Conservation (phyloP, 73 alveolate genomes). For the Blepharisma japonicum region DNA sequence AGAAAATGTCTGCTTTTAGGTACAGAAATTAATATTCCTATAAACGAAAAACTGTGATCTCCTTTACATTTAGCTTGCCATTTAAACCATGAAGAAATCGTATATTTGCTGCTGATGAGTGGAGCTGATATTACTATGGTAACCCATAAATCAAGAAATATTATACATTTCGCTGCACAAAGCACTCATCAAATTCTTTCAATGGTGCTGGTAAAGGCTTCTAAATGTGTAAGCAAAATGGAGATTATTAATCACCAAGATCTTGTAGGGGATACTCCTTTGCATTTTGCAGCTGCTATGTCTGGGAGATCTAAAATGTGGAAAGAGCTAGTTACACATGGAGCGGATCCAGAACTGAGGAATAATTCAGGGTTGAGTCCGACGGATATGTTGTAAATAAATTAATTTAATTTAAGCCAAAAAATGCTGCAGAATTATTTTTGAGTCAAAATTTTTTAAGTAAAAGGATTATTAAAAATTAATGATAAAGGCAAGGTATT, state of each 20-base stretch:
- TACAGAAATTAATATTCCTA: not conserved
- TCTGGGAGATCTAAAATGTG: not conserved
- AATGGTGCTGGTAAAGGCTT: not conserved
- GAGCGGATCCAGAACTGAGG: slow-evolving; percentile 22
- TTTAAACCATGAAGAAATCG: slow-evolving; percentile 1
- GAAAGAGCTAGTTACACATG: slow-evolving; percentile 17
- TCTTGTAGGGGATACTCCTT: slow-evolving; percentile 29
- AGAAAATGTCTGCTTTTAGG: not conserved
- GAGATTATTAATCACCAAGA: slow-evolving; percentile 1
- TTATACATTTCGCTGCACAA: slow-evolving; percentile 31
- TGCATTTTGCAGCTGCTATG: slow-evolving; percentile 27
- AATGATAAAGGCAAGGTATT: not conserved
- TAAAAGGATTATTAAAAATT: not conserved
- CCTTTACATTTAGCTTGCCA: slow-evolving; percentile 31
- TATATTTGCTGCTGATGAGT: not conserved
- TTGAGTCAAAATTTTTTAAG: not conserved
- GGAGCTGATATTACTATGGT: slow-evolving; percentile 2
- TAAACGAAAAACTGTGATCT: slow-evolving; percentile 21
- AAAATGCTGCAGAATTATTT: not conserved
- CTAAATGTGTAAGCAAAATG: not conserved
- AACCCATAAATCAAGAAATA: slow-evolving; percentile 29
- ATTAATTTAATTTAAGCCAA: not conserved
- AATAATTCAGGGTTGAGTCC: not conserved
- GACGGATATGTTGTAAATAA: not conserved
- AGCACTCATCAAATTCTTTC: not conserved